A percentile compares a stretch with the other conserved stretches of the same genome.
Conservation (phyloP, 2,329 filamentous ascomycete genomes). For the Fusarium oxysporum region DNA sequence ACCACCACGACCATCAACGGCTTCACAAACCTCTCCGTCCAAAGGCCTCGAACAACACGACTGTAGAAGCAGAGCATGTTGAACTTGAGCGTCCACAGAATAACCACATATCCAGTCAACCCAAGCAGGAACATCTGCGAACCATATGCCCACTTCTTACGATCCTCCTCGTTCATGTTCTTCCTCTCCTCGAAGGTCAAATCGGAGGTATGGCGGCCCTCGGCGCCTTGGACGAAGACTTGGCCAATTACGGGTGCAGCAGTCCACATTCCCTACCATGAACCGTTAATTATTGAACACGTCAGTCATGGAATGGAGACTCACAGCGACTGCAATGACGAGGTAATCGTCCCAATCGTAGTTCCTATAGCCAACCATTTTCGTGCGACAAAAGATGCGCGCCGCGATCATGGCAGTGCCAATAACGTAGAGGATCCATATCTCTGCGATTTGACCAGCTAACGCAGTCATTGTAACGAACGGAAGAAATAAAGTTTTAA, state of each 20-base stretch:
- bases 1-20: slow-evolving; percentile 50
- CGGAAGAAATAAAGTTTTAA: background rate
- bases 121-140: slow-evolving; percentile 53
- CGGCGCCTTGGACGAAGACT: slow-evolving; percentile 45
- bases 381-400: slow-evolving; percentile 49
- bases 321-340: slow-evolving; percentile 30
- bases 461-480: background rate
- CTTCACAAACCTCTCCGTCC: slow-evolving; percentile 51
- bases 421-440: slow-evolving; percentile 52
- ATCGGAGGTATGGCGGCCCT: slow-evolving; percentile 47
- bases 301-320: background rate
- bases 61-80: slow-evolving; percentile 56
- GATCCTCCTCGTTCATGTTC: slow-evolving; percentile 46
- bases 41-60: slow-evolving; percentile 51
- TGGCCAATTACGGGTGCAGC: slow-evolving; percentile 38
- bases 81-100: slow-evolving; percentile 55
- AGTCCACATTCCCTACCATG: slow-evolving; percentile 32
- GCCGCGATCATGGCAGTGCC: slow-evolving; percentile 48
- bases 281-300: background rate
- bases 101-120: slow-evolving; percentile 49
- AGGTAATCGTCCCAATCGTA: slow-evolving; percentile 52
- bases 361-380: slow-evolving; percentile 48
- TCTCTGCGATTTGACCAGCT: slow-evolving; percentile 44
- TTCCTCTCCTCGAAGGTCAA: slow-evolving; percentile 48
- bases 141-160: slow-evolving; percentile 46